Conservation (phyloP, 495 filamentous ascomycete species). For the Talaromyces nanjingensis region DNA sequence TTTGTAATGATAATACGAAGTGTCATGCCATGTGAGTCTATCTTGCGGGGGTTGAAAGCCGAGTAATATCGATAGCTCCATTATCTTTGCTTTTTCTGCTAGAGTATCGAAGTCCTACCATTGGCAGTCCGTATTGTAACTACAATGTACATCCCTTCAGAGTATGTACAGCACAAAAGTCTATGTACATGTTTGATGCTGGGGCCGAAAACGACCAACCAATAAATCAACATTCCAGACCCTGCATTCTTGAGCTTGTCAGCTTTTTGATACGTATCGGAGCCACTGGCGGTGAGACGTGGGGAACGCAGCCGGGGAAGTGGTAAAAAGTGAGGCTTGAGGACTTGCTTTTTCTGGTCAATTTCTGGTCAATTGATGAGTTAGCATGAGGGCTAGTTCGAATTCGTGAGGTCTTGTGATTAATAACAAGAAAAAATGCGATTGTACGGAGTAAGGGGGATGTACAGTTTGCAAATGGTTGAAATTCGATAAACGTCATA, state of each 20-base stretch:
- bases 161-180: not conserved
- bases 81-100: not conserved
- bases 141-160: not conserved
- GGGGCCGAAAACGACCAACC: not conserved
- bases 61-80: not conserved
- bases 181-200: not conserved
- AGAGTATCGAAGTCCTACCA: too few species aligned
- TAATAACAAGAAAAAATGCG: not conserved
- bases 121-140: too few species aligned
- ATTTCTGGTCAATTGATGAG: not conserved
- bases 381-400: not conserved
- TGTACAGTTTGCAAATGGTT: not conserved
- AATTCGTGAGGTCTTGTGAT: not conserved
- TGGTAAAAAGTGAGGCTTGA: not conserved
- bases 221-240: not conserved
- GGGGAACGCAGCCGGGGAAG: not conserved
- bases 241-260: not conserved
- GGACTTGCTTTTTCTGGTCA: not conserved
- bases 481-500: not conserved
- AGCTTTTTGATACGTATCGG: not conserved
- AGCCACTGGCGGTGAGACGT: not conserved
- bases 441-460: not conserved
- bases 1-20: not conserved
- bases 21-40: not conserved
- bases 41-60: not conserved